These are phyloP conservation scores for Arachis monticola DNA, from an alignment of 331 rosid genomes.

Conservation along the genomic window DNA sequence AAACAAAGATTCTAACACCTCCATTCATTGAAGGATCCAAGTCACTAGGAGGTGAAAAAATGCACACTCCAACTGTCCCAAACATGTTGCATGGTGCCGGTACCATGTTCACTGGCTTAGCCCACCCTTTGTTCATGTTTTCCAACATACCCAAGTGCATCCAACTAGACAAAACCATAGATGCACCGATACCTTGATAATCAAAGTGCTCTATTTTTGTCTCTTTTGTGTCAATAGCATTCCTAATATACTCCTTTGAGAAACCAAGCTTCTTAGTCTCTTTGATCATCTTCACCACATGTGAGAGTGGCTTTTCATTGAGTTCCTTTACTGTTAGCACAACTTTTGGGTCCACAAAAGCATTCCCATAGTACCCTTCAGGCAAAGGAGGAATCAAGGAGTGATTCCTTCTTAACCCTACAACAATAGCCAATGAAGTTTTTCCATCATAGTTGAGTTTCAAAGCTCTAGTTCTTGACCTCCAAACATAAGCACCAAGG, in stretches of 20 bases:
- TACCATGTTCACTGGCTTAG: slow-evolving; percentile 8
- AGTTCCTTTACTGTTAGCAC: slow-evolving; percentile 42
- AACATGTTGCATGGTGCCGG: slow-evolving; percentile 39
- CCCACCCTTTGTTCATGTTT: slow-evolving; percentile 35
- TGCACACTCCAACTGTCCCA: background rate
- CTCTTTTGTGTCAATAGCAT: slow-evolving; percentile 16
- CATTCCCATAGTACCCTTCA: slow-evolving; percentile 53
- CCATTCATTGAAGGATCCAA: slow-evolving; percentile 44
- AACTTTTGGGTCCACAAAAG: background rate
- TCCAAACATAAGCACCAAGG: slow-evolving; percentile 49
- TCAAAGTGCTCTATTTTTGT: background rate
- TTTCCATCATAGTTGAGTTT: slow-evolving; percentile 31
- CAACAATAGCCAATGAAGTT: background rate
- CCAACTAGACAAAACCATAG: slow-evolving; percentile 38
- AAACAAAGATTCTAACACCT: slow-evolving; percentile 41
- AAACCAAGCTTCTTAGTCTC: slow-evolving; percentile 24
- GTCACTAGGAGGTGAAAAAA: slow-evolving; percentile 21
- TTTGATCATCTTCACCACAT: slow-evolving; percentile 35
- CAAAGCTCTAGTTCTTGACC: slow-evolving; percentile 47
- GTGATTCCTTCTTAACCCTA: slow-evolving; percentile 37
- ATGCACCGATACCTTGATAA: slow-evolving; percentile 28
- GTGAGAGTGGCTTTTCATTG: slow-evolving; percentile 33
- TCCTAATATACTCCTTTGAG: background rate
- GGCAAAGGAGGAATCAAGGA: slow-evolving; percentile 43
- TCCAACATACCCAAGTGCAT: slow-evolving; percentile 37